phyloP scores from a whole-genome alignment of 2,329 filamentous ascomycete genomes.

The Fusarium siculi region DNA sequence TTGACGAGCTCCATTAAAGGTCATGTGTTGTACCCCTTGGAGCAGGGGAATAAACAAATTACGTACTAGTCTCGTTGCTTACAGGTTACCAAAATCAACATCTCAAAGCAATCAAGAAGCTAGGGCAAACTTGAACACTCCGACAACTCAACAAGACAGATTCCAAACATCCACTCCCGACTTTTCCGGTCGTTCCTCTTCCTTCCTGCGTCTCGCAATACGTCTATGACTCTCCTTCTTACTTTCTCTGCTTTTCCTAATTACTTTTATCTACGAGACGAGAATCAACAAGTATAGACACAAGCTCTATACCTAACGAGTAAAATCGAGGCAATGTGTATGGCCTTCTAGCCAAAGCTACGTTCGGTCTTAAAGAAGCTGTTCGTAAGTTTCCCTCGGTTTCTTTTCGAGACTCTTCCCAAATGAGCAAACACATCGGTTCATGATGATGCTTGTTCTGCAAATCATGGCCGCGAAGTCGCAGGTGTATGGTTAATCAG shows the following conservation, averaged over 20 bases:
- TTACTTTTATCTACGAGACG: neutral
- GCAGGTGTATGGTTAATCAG: neutral
- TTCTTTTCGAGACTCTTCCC: neutral
- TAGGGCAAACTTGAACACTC: conserved; percentile 9
- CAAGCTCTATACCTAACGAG: neutral
- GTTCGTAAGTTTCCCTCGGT: neutral
- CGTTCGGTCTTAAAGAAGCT: neutral
- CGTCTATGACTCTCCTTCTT: neutral
- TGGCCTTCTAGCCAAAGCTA: neutral
- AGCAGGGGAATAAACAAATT: conserved; percentile 37
- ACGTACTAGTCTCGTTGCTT: conserved; percentile 41
- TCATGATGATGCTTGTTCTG: neutral
- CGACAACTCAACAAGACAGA: conserved; percentile 13
- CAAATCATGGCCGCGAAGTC: neutral
- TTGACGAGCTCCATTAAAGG: conserved; percentile 39
- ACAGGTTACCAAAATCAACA: conserved; percentile 12
- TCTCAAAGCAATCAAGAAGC: conserved; percentile 15
- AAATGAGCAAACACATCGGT: neutral
- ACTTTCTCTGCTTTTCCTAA: neutral
- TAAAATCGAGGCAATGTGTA: neutral
- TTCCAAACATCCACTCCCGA: neutral
- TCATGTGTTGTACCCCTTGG: conserved; percentile 38
- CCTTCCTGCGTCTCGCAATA: neutral
- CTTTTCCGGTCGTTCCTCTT: neutral
- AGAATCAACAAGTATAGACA: neutral